These are phyloP conservation scores for Akanthomyces uredinophilus DNA, from an alignment of 2,329 filamentous ascomycete species.

Conservation along the genomic window DNA sequence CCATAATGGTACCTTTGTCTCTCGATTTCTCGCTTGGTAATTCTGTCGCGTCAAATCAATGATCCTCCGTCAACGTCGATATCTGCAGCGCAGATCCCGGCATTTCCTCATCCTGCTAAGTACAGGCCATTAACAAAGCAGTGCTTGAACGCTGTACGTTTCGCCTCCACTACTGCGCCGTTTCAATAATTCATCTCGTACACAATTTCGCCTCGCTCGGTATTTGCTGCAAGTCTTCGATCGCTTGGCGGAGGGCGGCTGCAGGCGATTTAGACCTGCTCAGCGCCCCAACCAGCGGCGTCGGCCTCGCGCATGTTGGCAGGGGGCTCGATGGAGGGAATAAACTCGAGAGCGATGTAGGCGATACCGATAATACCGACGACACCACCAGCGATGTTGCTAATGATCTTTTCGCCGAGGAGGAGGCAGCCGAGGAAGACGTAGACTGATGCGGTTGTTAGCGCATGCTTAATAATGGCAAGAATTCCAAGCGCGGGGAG, in stretches of 20 bases:
- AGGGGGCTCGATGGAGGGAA: constrained; percentile 73
- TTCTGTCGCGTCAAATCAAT: background rate
- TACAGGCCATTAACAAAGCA: background rate
- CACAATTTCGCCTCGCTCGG: background rate
- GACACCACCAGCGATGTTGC: constrained; percentile 70
- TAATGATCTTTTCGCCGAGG: constrained; percentile 60
- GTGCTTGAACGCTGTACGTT: background rate
- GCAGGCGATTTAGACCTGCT: constrained; percentile 56
- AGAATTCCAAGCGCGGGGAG: background rate
- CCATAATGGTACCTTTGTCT: background rate
- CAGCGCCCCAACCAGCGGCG: constrained; percentile 64
- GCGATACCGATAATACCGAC: constrained; percentile 72
- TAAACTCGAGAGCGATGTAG: constrained; percentile 71
- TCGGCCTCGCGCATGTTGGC: constrained; percentile 78
- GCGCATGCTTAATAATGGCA: background rate
- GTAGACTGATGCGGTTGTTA: constrained; percentile 62
- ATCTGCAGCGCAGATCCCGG: background rate
- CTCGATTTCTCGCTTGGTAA: background rate
- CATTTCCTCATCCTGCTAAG: background rate
- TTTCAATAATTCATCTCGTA: background rate
- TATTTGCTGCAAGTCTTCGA: background rate
- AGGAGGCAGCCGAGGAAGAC: constrained; percentile 88
- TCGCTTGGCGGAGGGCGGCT: no score
- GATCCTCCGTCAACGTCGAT: background rate
- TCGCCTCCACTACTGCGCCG: background rate